Conservation (phyloP, 768 basidiomycete species). For the Leccinum variicolor region DNA sequence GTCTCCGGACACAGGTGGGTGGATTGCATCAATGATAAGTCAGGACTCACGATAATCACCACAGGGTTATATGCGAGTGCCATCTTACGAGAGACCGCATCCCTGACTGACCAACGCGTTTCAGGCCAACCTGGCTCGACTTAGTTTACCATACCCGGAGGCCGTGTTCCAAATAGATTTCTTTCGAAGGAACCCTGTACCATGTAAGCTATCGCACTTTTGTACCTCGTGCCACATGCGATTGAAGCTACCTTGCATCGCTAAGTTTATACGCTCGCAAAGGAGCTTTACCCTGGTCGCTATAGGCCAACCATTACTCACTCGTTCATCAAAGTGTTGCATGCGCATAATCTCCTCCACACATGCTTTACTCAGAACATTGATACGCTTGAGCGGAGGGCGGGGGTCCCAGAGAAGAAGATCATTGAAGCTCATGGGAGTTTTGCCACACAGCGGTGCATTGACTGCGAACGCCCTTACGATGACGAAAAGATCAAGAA, state of each 20-base stretch:
- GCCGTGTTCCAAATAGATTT: conserved; percentile 93
- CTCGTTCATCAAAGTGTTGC: conserved; percentile 82
- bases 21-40: neutral
- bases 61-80: conserved; percentile 30
- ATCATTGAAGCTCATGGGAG: conserved; percentile 97
- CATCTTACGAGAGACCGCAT: neutral
- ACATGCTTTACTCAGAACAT: conserved; percentile 90
- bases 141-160: conserved; percentile 88
- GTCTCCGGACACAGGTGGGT: conserved; percentile 75
- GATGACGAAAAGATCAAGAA: conserved; percentile 67
- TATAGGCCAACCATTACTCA: conserved; percentile 88
- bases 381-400: conserved; percentile 85
- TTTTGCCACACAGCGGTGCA: conserved; percentile 84
- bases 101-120: neutral
- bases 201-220: conserved; percentile 49
- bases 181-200: conserved; percentile 75
- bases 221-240: neutral
- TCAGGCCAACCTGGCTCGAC: conserved; percentile 71
- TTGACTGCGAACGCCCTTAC: conserved; percentile 61
- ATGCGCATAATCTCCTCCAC: conserved; percentile 63
- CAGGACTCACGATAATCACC: neutral
- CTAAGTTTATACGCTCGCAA: conserved; percentile 85
- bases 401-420: conserved; percentile 67
- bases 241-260: neutral
- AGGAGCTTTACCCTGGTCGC: conserved; percentile 89